Base-by-base conservation (phyloP, 2,329 filamentous ascomycete species). In the Neopestalotiopsis rosae region DNA sequence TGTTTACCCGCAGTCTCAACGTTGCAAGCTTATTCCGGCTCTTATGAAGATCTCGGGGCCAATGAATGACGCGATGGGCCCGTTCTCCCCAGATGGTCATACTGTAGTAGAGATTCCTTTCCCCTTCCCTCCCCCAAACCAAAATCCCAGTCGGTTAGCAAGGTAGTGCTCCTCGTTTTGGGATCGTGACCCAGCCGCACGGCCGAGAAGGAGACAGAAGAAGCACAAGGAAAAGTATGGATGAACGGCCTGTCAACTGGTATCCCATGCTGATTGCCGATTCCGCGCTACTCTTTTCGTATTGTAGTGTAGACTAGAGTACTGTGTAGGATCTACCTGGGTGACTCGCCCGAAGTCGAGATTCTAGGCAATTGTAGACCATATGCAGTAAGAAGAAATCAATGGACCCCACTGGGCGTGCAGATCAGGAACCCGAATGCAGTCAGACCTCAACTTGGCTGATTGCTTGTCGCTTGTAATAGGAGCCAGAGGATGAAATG, bases 1-100 rank as follows among this genome's bases (percentile, higher is more conserved):
- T 77, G 73, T 79, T 80, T 79, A 73, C 76, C 78, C 76, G 76
- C 71, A 70, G 70, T 40, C 17, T 61, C 59, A n/a, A 32, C 17
- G 13, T 24, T 67, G 14, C 69, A 52, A 28, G 69, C 70, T 72
- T 81, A 82, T 72, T 68, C 78, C 75, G 74, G 77, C 75, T 73
- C 69, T 70, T 71, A 75, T 71, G 75, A 70, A 74, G 74, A 76
- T 77, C 74, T 72, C 69, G 72, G 70, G n/a, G 69, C 69, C 57
- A 63, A 76, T 79, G 72, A 75, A 17, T 74, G 76, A 76, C 76
- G 75, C 74, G 74, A 78, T 75, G 59, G 34, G 6, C 34, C 64
- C 9, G 45, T 20, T 68, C 70, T 71, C 72, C 72, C 70, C 71
- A 59, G 56, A 61, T 42, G 49, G n/a, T 28, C 24, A 28, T 28